Conservation (phyloP, 176 grass and related monocot genomes). For the Musa itinerans region DNA sequence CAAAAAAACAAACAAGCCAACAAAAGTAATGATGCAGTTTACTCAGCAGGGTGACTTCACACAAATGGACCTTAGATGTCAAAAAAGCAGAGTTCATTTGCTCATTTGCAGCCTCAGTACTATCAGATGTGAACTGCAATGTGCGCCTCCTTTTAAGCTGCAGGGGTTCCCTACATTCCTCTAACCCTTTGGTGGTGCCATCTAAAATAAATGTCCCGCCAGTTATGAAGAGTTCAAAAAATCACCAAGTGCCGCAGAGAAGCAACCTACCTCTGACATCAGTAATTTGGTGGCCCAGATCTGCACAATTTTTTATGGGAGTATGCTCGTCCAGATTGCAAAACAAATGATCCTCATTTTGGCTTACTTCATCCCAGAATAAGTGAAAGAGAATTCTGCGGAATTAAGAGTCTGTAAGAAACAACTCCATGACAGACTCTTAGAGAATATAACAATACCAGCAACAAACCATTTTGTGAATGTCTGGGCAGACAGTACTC, state of each 20-base stretch:
- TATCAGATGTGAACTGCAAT: slow-evolving; percentile 79
- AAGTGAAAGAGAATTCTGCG: slow-evolving; percentile 41
- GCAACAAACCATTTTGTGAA: slow-evolving; percentile 44
- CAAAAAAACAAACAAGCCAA: background rate
- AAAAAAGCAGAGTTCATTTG: background rate
- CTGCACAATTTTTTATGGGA: slow-evolving; percentile 77
- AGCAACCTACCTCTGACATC: slow-evolving; percentile 46
- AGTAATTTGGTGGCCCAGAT: slow-evolving; percentile 41
- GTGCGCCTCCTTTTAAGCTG: slow-evolving; percentile 78
- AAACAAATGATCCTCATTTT: slow-evolving; percentile 35
- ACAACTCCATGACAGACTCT: background rate
- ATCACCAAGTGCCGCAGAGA: background rate
- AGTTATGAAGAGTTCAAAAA: slow-evolving; percentile 19
- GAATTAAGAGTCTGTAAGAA: slow-evolving; percentile 12
- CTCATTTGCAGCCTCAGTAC: slow-evolving; percentile 26
- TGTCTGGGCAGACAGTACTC: slow-evolving; percentile 57
- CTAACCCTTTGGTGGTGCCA: slow-evolving; percentile 45
- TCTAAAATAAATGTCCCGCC: slow-evolving; percentile 25
- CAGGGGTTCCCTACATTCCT: slow-evolving; percentile 58
- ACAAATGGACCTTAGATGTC: background rate
- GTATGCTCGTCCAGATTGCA: slow-evolving; percentile 71
- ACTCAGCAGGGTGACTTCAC: too few species aligned
- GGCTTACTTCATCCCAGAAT: slow-evolving; percentile 47
- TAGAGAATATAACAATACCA: background rate
- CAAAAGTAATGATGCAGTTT: background rate